Evolutionary conservation across 164 flowering plant genomes (phyloP).

Genomic region (Protea cynaroides): DNA sequence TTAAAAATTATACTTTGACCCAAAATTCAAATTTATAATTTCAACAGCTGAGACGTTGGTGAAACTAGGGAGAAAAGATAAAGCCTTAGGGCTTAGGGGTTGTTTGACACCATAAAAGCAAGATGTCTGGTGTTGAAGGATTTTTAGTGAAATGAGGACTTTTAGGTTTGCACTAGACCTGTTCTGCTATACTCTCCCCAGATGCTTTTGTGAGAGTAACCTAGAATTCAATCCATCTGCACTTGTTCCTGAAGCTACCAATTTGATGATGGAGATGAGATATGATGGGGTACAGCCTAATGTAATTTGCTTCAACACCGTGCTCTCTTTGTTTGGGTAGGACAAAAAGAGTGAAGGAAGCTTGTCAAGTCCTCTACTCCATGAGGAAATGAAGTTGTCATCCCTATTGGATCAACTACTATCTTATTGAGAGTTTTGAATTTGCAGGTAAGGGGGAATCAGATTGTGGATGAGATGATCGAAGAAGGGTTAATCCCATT

Average conservation of each 20-base stretch:
- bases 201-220: constrained; percentile 57
- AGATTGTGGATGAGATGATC: constrained; percentile 55
- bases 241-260: constrained; percentile 57
- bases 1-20: no score
- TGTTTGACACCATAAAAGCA: constrained; percentile 45
- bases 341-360: constrained; percentile 71
- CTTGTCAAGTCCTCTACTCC: constrained; percentile 30
- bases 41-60: constrained; percentile 61
- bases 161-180: constrained; percentile 36
- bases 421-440: constrained; percentile 63
- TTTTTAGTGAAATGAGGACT: constrained; percentile 56
- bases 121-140: constrained; percentile 34
- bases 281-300: constrained; percentile 39
- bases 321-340: constrained; percentile 66
- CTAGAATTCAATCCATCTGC: constrained; percentile 61
- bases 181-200: constrained; percentile 50
- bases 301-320: constrained; percentile 49
- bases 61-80: constrained; percentile 54
- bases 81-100: constrained; percentile 67
- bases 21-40: no score
- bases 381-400: constrained; percentile 53
- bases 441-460: constrained; percentile 59
- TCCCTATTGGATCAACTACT: constrained; percentile 71
- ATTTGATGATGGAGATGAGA: constrained; percentile 73
- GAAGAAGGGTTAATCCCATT: constrained; percentile 48